Evolutionary conservation across 2,329 filamentous ascomycete genomes (phyloP).

Genomic region (Aureobasidium sp.): DNA sequence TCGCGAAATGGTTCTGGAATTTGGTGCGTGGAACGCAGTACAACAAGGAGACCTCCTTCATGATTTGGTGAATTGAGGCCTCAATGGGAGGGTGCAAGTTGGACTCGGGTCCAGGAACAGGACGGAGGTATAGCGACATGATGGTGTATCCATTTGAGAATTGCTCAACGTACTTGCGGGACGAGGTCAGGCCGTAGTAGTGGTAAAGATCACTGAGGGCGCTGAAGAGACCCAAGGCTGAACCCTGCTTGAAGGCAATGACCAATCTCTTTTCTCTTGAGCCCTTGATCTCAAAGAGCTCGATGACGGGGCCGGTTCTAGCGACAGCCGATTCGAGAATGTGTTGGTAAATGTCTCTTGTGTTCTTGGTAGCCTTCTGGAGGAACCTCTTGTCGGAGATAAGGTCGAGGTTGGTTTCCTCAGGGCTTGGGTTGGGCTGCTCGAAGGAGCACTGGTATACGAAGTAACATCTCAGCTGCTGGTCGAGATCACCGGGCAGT

Average conservation of each 20-base stretch:
- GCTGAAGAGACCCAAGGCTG: slow-evolving; percentile 88
- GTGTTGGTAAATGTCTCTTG: slow-evolving; percentile 89
- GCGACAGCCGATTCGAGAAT: slow-evolving; percentile 79
- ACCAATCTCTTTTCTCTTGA: slow-evolving; percentile 89
- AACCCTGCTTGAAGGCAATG: slow-evolving; percentile 87
- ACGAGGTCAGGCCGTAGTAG: slow-evolving; percentile 95
- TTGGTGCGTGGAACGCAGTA: slow-evolving; percentile 98
- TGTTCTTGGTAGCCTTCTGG: slow-evolving; percentile 92
- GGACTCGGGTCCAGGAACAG: slow-evolving; percentile 49
- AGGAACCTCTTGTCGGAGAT: slow-evolving; percentile 92
- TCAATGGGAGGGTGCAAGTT: slow-evolving; percentile 69
- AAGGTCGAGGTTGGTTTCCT: slow-evolving; percentile 81
- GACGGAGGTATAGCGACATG: slow-evolving; percentile 89
- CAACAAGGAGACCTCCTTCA: slow-evolving; percentile 92
- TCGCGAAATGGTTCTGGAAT: slow-evolving; percentile 82
- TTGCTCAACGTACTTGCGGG: slow-evolving; percentile 86
- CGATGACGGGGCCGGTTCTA: slow-evolving; percentile 88
- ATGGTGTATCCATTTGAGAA: slow-evolving; percentile 98
- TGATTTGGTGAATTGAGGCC: slow-evolving; percentile 95
- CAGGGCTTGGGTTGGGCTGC: slow-evolving; percentile 60
- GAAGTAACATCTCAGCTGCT: slow-evolving; percentile 93
- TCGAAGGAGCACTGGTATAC: slow-evolving; percentile 94
- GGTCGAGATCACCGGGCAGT: slow-evolving; percentile 64
- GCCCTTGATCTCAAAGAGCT: slow-evolving; percentile 92
- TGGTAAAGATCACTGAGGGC: slow-evolving; percentile 94